These are phyloP conservation scores for Mariannaea sp. DNA, from an alignment of 2,329 filamentous ascomycete genomes.

Conservation along the genomic window DNA sequence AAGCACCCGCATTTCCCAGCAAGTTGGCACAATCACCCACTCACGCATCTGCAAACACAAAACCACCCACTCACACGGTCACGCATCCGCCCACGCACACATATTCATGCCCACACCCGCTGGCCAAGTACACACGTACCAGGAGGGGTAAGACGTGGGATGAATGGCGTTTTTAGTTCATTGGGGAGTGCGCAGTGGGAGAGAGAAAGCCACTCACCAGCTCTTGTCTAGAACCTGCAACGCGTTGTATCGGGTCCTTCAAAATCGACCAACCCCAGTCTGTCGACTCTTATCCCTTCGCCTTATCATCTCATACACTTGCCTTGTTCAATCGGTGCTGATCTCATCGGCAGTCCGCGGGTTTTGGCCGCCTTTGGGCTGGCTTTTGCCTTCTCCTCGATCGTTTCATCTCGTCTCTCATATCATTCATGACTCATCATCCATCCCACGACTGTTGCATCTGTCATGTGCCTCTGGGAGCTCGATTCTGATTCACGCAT, in stretches of 20 bases:
- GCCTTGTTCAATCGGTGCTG: not conserved
- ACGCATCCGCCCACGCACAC: not conserved
- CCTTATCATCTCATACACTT: not conserved
- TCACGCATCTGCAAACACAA: too few species aligned
- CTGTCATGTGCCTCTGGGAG: not conserved
- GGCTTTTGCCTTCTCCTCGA: not conserved
- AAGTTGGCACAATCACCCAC: not conserved
- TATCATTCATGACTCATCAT: not conserved
- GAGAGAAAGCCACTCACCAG: not conserved
- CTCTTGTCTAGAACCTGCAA: slow-evolving; percentile 3
- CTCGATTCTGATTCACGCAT: not conserved
- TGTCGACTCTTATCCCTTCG: not conserved
- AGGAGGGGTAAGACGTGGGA: slow-evolving; percentile 1
- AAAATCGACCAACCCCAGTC: not conserved
- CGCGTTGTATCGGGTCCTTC: slow-evolving; percentile 3
- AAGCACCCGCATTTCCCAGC: not conserved
- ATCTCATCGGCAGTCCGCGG: not conserved
- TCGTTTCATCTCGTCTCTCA: not conserved
- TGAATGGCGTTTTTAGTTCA: slow-evolving; percentile 5
- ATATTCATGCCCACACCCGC: not conserved
- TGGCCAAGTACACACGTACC: not conserved
- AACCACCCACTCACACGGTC: not conserved
- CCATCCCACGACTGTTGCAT: not conserved
- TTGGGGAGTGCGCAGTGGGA: not conserved
- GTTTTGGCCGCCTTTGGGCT: too few species aligned